Evolutionary conservation across 1,139 yeast species (phyloP), one percentile per base, ranked within the genome.

Genomic region (Pneumocystis murina): DNA sequence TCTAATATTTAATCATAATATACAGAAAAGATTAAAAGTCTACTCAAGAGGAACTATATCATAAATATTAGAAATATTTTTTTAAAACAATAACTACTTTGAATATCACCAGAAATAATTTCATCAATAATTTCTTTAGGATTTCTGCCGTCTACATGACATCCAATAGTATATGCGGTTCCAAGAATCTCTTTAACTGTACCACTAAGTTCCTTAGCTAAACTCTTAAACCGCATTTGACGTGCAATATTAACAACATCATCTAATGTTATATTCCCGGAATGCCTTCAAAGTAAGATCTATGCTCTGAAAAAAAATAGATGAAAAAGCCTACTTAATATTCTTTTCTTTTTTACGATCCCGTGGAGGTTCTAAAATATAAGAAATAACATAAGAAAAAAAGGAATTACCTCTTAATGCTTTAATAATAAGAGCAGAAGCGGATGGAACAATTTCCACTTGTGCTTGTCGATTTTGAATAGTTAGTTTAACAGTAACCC

Each of bases 261-360:
- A 75, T 91, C 96, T 76, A 92, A 84, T 75, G 96, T 89, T 77
- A 92, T 85, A 91, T 90, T 92, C 83, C 99, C 99, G 78, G 86
- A 86, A 89, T 92, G 99, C 85, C 55, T 48, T 24, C 10, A 38
- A 48, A 48, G 7, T 48, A 48, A 48, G 55, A 48, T 20, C 14
- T 17, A 20, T 48, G 14, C 17, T 12, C n/a, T 20, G 12, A 48
- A 48, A 48, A 43, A 48, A 6, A 33, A 33, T 33, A 33, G 8
- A 48, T 30, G 24, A 8, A 48, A 41, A 48, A 24, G 14, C 33
- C 17, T 24, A 48, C 55, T 91, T 91, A 80, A 94, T 90, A 84
- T 94, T 91, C 94, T 92, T 92, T 79, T 92, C 98, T 95, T 92
- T 92, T 95, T 92, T 92, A 85, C 97, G 87, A 86, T 92, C 99